Evolutionary conservation across 2,329 filamentous ascomycete species (phyloP), one percentile per base, ranked within the genome.

Genomic region (Xylariaceae sp.): DNA sequence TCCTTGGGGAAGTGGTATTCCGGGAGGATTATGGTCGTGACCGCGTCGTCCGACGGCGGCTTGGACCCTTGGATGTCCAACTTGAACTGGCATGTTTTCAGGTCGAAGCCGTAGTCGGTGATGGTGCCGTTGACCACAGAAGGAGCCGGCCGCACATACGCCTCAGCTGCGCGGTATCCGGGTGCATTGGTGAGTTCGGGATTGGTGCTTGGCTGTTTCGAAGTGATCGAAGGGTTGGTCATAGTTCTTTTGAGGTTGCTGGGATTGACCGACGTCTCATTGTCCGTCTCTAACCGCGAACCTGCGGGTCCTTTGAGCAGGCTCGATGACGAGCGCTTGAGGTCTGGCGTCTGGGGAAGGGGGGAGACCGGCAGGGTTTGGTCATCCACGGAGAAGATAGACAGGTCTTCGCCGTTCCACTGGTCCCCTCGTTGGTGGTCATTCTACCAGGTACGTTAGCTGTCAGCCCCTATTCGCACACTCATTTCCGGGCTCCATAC

Each of bases 331-430:
- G 74, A 73, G 29, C 60, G 65, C 33, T 57, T 63, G 3, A 52
- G 35, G 3, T 57, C 53, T 1, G 61, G 52, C 4, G 50, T 61
- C 38, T 53, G 65, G 1, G 70, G 71, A 3, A 74, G 40, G 5
- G 69, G 55, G 3, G 73, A 75, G 24, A 67, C 52, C 2, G 73
- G 69, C 24, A 81, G 55, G 12, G 68, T 61, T 35, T 77, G 80
- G 57, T 98, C 93, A 53, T 98, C 89, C 5, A 76, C 49, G 0
- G 87, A 95, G 54, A 79, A 83, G 35, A 98, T 92, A 5, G 89
- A 95, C 21, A 98, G 63, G 56, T 98, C 92, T 58, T 98, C 92
- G 29, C 92, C 92, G 47, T 98, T 98, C 92, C 92, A 98, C 45
- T 87, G 78, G 51, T 98, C 92, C 35, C 92, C 92, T 62, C 85